Base-by-base conservation (phyloP, 305 asterid genomes). In the Fraxinus sp. region DNA sequence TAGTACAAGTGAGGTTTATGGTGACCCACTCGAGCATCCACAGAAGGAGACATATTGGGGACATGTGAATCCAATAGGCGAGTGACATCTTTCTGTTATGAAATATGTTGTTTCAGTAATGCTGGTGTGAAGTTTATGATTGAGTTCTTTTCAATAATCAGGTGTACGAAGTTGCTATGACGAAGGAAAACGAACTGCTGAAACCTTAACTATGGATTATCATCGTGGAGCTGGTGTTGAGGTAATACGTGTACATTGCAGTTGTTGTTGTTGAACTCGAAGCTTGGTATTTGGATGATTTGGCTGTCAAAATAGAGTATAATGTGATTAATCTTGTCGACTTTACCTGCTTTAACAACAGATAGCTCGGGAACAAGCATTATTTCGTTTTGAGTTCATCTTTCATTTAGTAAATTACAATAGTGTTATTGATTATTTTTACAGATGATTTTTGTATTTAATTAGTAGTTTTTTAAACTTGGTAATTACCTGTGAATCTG, bases 1-100 rank as follows among this genome's bases (percentile, higher is more conserved):
- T 1, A 96, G 99, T 89, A 96, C 99, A 1, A 96, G 99, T 88
- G 99, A 96, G 92, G 99, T 96, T 79, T 96, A 96, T 86, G 99
- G 99, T 9, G 99, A 96, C 87, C 99, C 99, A 5, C 97, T 94
- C 41, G 97, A 94, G 93, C 98, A 94, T 89, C 98, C 98, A 8
- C 98, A 93, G 75, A 94, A 94, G 86, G 98, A 94, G 88, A 91
- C 97, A 0, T 94, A 94, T 66, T 94, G 98, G 98, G 98, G 98
- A 74, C 91, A 94, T 79, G 98, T 94, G 83, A 94, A 94, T 86
- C 98, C 98, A 30, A 94, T 94, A 72, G 98, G 97, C 86, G 77
- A 64, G 90, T 81, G 74, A 18, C 83, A 46, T 82, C 59, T 33
- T 59, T 75, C 62, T 36, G 46, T 64, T 26, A 64, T 22, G 73